A percentile compares a stretch with the other conserved stretches of the same genome.
phyloP scores from a whole-genome alignment of 345 rosid species.

The Noccaea caerulescens region DNA sequence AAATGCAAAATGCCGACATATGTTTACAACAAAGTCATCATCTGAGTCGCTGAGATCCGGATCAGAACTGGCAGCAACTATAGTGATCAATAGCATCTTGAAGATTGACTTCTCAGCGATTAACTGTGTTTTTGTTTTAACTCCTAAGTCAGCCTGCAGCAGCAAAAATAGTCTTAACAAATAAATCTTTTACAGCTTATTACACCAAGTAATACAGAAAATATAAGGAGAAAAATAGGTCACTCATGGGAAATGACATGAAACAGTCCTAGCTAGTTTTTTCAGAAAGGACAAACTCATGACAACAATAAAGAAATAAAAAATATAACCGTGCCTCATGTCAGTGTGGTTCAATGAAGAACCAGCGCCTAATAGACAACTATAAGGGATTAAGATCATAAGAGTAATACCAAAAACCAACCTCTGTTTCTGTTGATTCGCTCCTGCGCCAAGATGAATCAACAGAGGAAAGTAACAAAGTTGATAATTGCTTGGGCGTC shows the following conservation, averaged over 20 bases:
- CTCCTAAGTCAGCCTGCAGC: slow-evolving; percentile 90
- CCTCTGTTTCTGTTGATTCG: slow-evolving; percentile 82
- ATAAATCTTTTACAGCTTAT: slow-evolving; percentile 7
- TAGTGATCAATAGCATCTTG: slow-evolving; percentile 78
- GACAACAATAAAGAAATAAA: slow-evolving; percentile 19
- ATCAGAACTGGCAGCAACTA: slow-evolving; percentile 83
- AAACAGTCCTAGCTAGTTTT: slow-evolving; percentile 11
- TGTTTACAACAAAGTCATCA: slow-evolving; percentile 78
- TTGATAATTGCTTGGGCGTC: slow-evolving; percentile 64
- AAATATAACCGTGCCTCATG: not conserved
- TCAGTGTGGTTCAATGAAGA: slow-evolving; percentile 12
- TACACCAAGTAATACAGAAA: slow-evolving; percentile 11
- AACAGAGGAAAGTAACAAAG: slow-evolving; percentile 62
- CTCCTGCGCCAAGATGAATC: slow-evolving; percentile 76
- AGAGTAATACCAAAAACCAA: slow-evolving; percentile 43
- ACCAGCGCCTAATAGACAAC: not conserved
- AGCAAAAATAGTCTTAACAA: slow-evolving; percentile 21
- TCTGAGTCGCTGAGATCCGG: slow-evolving; percentile 70
- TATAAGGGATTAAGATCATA: slow-evolving; percentile 8
- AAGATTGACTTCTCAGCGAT: slow-evolving; percentile 97
- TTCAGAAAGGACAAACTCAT: slow-evolving; percentile 23
- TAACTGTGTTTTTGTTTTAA: slow-evolving; percentile 97
- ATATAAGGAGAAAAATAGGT: slow-evolving; percentile 5
- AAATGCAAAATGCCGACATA: slow-evolving; percentile 95
- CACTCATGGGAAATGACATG: slow-evolving; percentile 21